A percentile compares a stretch with the other conserved stretches of the same genome.
These are phyloP conservation scores for Hypoxylon sp. DNA, from an alignment of 2,329 filamentous ascomycete species.

Conservation along the genomic window DNA sequence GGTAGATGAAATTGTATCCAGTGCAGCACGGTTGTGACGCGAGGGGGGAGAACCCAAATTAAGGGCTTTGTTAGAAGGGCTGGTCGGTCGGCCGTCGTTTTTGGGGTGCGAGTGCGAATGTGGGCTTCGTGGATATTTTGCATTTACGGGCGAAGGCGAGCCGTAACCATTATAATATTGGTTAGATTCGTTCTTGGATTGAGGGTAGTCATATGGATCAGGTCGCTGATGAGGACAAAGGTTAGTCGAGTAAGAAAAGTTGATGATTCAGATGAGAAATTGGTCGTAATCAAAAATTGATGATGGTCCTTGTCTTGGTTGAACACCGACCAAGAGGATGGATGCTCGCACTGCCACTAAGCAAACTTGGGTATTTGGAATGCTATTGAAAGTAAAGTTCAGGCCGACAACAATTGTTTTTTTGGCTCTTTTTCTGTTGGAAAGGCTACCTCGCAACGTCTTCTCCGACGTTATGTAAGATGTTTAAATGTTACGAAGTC, in stretches of 20 bases:
- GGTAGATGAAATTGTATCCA: conserved; percentile 48
- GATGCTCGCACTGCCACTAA: conserved; percentile 40
- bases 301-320: conserved; percentile 33
- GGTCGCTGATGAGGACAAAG: conserved; percentile 54
- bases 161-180: conserved; percentile 58
- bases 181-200: conserved; percentile 50
- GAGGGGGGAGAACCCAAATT: conserved; percentile 53
- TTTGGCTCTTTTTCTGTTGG: conserved; percentile 12
- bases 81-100: conserved; percentile 53
- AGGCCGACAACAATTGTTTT: conserved; percentile 16
- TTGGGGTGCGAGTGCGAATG: conserved; percentile 55
- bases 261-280: conserved; percentile 22
- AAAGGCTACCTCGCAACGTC: conserved; percentile 6
- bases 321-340: conserved; percentile 31
- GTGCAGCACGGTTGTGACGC: conserved; percentile 50
- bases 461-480: conserved; percentile 7
- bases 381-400: conserved; percentile 9
- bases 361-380: conserved; percentile 41
- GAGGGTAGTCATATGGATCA: conserved; percentile 59
- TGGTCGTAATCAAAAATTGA: conserved; percentile 38
- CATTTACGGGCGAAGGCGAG: conserved; percentile 51
- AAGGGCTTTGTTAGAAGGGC: conserved; percentile 53
- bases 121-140: conserved; percentile 53
- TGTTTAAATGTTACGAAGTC: conserved; percentile 26
- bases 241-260: conserved; percentile 19